These are phyloP conservation scores for Sugiyamaella smithiae DNA, from an alignment of 805 yeast genomes.

Conservation along the genomic window DNA sequence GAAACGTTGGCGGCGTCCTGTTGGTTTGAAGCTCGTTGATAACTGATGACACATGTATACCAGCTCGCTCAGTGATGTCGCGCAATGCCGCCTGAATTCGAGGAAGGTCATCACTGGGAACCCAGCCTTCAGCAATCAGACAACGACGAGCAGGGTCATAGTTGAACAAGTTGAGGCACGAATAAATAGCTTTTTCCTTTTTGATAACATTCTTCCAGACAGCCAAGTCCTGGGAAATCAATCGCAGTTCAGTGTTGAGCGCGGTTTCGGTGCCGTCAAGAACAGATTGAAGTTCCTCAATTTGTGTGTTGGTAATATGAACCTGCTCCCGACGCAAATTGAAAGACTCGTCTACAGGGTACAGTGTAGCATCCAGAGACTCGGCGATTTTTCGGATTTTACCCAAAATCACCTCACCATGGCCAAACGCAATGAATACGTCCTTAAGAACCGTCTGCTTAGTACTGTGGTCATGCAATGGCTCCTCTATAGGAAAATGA, in stretches of 20 bases:
- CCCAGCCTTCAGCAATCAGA: constrained; percentile 96
- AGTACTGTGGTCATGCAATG: constrained; percentile 56
- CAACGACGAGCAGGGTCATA: constrained; percentile 79
- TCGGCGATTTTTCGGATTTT: constrained; percentile 81
- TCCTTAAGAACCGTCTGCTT: constrained; percentile 63
- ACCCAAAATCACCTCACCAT: constrained; percentile 69
- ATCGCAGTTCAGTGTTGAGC: constrained; percentile 69
- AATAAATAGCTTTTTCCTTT: constrained; percentile 80
- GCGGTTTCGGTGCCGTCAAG: constrained; percentile 61
- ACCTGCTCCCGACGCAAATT: constrained; percentile 39
- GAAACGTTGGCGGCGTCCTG: constrained; percentile 90
- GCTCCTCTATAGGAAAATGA: constrained; percentile 65
- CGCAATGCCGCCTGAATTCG: constrained; percentile 59
- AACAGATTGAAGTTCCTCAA: constrained; percentile 59
- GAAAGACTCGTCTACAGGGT: constrained; percentile 54
- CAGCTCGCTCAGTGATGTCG: constrained; percentile 52
- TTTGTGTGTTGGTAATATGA: constrained; percentile 42
- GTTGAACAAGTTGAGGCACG: constrained; percentile 73
- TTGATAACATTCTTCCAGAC: constrained; percentile 67
- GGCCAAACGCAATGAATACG: constrained; percentile 86
- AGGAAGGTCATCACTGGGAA: constrained; percentile 70
- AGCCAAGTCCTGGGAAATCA: constrained; percentile 70
- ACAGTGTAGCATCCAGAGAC: constrained; percentile 78
- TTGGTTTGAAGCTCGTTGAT: constrained; percentile 65
- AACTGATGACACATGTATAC: constrained; percentile 42